These are phyloP conservation scores for Fonsecaea monophora DNA, from an alignment of 2,329 filamentous ascomycete genomes.

Conservation along the genomic window DNA sequence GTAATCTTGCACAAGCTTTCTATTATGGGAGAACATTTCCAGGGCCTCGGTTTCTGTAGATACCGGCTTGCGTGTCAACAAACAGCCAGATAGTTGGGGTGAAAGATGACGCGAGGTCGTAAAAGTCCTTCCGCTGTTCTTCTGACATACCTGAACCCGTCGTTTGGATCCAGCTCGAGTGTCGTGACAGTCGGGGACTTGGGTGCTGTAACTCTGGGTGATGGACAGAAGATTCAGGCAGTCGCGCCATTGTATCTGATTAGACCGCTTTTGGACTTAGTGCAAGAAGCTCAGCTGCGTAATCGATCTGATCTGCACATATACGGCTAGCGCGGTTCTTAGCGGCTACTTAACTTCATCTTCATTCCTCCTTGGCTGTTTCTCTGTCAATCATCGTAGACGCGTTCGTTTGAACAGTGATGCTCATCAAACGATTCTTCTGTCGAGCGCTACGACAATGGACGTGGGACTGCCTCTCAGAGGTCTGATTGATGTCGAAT, in stretches of 20 bases:
- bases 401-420: not conserved
- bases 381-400: not conserved
- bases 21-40: not conserved
- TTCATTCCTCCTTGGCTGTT: not conserved
- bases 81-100: not conserved
- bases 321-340: not conserved
- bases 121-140: not conserved
- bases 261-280: not conserved
- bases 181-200: not conserved
- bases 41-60: not conserved
- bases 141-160: not conserved
- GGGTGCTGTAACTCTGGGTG: not conserved
- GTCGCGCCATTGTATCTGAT: not conserved
- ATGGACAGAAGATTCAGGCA: not conserved
- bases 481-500: not conserved
- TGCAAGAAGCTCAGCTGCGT: not conserved
- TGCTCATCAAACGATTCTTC: not conserved
- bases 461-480: not conserved
- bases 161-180: not conserved
- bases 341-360: constrained; percentile 13
- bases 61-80: not conserved
- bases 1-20: not conserved
- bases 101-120: not conserved
- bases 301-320: not conserved
- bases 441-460: not conserved